Evolutionary conservation across 2,329 filamentous ascomycete genomes (phyloP).

Genomic region (Penicillium sp.): DNA sequence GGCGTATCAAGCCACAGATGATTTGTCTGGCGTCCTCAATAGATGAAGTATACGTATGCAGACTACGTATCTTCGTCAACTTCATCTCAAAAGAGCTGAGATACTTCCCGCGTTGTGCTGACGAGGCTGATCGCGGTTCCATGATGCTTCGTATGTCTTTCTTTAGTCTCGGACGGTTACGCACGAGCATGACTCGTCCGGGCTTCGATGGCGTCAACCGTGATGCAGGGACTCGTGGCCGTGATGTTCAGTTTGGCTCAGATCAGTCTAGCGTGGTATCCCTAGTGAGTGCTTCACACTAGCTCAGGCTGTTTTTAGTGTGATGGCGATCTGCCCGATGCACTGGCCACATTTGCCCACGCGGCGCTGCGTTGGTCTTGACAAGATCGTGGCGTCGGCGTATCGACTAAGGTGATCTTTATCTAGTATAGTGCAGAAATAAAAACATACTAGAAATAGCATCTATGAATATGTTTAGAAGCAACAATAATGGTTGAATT

Average conservation of each 20-base stretch:
- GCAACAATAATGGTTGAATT: too few relatives aligned
- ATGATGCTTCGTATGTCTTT: slow-evolving; percentile 10
- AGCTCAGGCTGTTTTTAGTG: slow-evolving; percentile 1
- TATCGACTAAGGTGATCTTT: too few relatives aligned
- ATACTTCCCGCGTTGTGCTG: too few relatives aligned
- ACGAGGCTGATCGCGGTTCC: slow-evolving; percentile 9
- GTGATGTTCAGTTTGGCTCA: slow-evolving; percentile 8
- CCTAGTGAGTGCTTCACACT: slow-evolving; percentile 3
- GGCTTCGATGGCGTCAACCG: neutral
- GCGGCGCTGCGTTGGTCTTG: slow-evolving; percentile 13
- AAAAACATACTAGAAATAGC: too few relatives aligned
- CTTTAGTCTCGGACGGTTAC: too few relatives aligned
- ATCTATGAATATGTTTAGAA: too few relatives aligned
- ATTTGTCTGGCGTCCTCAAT: slow-evolving; percentile 14
- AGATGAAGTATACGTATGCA: slow-evolving; percentile 22
- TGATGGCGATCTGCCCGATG: neutral
- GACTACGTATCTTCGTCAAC: slow-evolving; percentile 22
- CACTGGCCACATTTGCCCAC: slow-evolving; percentile 14
- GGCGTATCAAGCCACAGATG: slow-evolving; percentile 14
- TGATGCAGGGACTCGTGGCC: slow-evolving; percentile 24
- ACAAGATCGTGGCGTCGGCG: slow-evolving; percentile 9
- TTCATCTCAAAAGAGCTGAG: too few relatives aligned
- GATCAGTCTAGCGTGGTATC: slow-evolving; percentile 8
- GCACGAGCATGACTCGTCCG: too few relatives aligned
- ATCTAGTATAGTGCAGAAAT: too few relatives aligned